Base-by-base conservation (phyloP, 768 basidiomycete species). In the Coprinopsis sp. region DNA sequence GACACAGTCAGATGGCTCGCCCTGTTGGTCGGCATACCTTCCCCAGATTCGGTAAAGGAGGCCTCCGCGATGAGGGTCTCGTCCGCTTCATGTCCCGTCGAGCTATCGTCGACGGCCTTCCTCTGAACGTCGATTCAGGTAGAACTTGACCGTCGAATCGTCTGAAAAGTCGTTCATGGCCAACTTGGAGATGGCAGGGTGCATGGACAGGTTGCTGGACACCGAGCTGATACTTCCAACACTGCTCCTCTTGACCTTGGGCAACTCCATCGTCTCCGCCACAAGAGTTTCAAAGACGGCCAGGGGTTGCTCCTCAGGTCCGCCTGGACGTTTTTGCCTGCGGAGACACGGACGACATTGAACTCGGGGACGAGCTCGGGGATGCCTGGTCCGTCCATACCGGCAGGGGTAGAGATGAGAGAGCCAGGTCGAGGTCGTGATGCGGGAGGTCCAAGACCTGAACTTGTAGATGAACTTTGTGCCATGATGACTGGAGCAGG, bases 161-260 rank as follows among this genome's bases (percentile, higher is more conserved):
- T 99, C 96, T 33, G 89, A 89, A 60, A 94, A 98, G 61, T 98
- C 96, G 57, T 94, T 96, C 91, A 96, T 95, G 37, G 88, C 82
- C 31, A 98, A 70, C 61, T 88, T 90, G 59, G 81, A 84, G 65
- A 98, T 99, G 14, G 96, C 94, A 14, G 95, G 94, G 59, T 97
- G 91, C 79, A 90, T 85, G 3, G 87, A 89, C 22, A 98, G 73
- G 59, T 94, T 93, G 60, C 90, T 93, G 27, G 87, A 77, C 19
- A 99, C 73, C n/a, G 91, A 94, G 57, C 83, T 91, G 55, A 99
- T 94, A 61, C 91, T 94, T 30, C 92, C 90, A 44, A 97, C 81
- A 51, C 88, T 91, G 54, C 90, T 92, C 48, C 95, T 72, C 68
- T 97, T 97, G 44, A 99, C 89, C 53, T 87, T 89, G 4, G 89